A percentile compares a stretch with the other conserved stretches of the same genome.
These are phyloP conservation scores for Auxenochlorella pyrenoidosa DNA, from an alignment of 139 green algal species.

Conservation along the genomic window DNA sequence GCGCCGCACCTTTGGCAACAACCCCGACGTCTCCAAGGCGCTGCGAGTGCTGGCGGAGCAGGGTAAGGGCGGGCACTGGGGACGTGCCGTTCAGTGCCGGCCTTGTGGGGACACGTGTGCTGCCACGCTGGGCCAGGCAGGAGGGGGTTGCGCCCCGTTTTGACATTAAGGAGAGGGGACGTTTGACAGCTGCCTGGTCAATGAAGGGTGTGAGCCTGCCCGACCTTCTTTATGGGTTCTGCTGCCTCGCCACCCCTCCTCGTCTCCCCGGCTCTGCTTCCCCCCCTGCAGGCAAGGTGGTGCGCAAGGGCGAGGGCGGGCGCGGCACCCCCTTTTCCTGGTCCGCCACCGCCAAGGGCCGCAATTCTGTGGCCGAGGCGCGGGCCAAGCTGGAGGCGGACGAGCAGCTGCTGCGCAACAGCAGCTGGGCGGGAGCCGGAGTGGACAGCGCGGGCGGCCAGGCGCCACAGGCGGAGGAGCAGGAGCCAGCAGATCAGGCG, in stretches of 20 bases:
- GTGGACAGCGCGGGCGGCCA: neutral
- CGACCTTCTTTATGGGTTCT: too few relatives aligned
- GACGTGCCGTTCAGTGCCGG: too few relatives aligned
- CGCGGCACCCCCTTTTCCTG: constrained; percentile 31
- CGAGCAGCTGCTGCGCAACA: neutral
- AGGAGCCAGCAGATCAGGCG: neutral
- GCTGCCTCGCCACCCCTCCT: too few relatives aligned
- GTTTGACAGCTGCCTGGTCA: too few relatives aligned
- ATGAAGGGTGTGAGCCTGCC: too few relatives aligned
- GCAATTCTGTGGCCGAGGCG: neutral
- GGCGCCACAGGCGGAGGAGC: neutral
- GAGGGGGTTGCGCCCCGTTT: too few relatives aligned
- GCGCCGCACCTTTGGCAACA: constrained; percentile 35
- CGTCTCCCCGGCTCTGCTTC: too few relatives aligned
- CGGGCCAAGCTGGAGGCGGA: constrained; percentile 1
- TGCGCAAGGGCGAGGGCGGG: constrained; percentile 16
- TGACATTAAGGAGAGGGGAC: too few relatives aligned
- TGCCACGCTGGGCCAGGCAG: too few relatives aligned
- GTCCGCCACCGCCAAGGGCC: constrained; percentile 15
- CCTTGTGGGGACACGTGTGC: too few relatives aligned
- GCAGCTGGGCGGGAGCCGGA: neutral
- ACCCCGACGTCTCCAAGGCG: constrained; percentile 43
- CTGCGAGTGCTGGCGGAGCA: constrained; percentile 27
- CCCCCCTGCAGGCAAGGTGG: constrained; percentile 19
- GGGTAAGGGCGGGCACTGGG: neutral